A percentile compares a stretch with the other conserved stretches of the same genome.
Conservation (phyloP, 352 stramenopile species). For the Globisporangium cederbergense region DNA sequence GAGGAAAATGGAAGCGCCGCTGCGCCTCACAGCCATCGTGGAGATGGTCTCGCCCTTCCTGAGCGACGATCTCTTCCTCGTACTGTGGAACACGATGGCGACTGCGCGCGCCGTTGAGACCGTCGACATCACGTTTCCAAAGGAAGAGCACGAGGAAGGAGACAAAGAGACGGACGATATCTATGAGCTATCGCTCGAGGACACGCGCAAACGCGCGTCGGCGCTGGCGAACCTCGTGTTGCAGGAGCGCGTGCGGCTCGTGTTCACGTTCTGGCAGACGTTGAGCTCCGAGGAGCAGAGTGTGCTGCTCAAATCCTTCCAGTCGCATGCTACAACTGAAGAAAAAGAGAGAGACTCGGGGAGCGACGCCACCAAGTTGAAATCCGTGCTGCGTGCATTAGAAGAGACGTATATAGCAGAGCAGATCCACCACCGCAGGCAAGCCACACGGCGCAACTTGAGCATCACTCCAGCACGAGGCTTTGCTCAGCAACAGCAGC, state of each 20-base stretch:
- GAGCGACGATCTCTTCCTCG: conserved; percentile 48
- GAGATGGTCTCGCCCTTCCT: conserved; percentile 51
- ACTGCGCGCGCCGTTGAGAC: conserved; percentile 21
- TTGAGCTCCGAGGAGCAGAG: conserved; percentile 51
- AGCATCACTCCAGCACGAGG: conserved; percentile 12
- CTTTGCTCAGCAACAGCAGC: too few species aligned
- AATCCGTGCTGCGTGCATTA: conserved; percentile 41
- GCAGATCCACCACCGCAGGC: conserved; percentile 46
- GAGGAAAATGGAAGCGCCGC: conserved; percentile 33
- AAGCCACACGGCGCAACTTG: conserved; percentile 25
- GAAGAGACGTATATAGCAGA: conserved; percentile 64
- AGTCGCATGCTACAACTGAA: conserved; percentile 5
- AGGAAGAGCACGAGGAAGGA: neutral
- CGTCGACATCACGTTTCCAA: conserved; percentile 16
- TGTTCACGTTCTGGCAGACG: conserved; percentile 45
- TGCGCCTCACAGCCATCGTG: conserved; percentile 27
- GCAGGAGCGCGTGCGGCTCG: conserved; percentile 55
- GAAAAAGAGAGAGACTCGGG: neutral
- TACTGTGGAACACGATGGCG: conserved; percentile 62
- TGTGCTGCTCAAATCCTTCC: conserved; percentile 32
- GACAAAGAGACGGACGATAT: neutral
- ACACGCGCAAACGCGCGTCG: conserved; percentile 35
- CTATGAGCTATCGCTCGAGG: conserved; percentile 16
- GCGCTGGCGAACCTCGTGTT: conserved; percentile 46
- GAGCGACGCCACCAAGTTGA: conserved; percentile 23